These are phyloP conservation scores for Aspergillus transmontanensis DNA, from an alignment of 2,329 filamentous ascomycete species.

Conservation along the genomic window DNA sequence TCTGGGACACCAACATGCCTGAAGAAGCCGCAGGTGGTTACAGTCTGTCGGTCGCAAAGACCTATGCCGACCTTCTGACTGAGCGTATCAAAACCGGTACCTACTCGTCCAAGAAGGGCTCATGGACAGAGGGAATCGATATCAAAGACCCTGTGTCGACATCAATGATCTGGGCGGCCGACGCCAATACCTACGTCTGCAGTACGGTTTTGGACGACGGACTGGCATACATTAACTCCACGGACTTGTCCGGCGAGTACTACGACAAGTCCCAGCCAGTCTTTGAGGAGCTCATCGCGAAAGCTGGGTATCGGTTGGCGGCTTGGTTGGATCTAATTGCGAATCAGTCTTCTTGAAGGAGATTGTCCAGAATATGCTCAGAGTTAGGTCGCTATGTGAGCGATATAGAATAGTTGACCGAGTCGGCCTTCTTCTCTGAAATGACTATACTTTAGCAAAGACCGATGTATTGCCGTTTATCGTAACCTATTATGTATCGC, in stretches of 20 bases:
- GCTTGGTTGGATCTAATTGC: conserved; percentile 63
- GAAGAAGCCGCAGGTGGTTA: conserved; percentile 63
- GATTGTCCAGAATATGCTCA: no score
- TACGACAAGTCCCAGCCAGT: conserved; percentile 65
- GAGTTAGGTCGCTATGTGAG: no score
- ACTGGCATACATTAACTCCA: conserved; percentile 50
- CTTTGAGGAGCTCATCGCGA: conserved; percentile 67
- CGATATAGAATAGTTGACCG: no score
- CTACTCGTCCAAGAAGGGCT: background rate
- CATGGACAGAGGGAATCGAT: conserved; percentile 19
- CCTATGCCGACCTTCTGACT: conserved; percentile 20
- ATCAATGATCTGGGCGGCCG: conserved; percentile 65
- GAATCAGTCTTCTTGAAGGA: background rate
- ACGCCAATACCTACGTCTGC: conserved; percentile 69
- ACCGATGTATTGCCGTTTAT: no score
- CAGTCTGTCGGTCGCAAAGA: conserved; percentile 38
- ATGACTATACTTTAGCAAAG: no score
- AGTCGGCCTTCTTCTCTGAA: no score
- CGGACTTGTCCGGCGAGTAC: conserved; percentile 55
- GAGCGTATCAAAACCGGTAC: background rate
- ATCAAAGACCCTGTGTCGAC: conserved; percentile 54
- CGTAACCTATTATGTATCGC: no score
- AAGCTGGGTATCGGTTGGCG: conserved; percentile 69
- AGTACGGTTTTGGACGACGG: conserved; percentile 66
- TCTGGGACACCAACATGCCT: conserved; percentile 73